phyloP scores from a whole-genome alignment of 169 alveolate genomes.

The Plasmodium knowlesi region DNA sequence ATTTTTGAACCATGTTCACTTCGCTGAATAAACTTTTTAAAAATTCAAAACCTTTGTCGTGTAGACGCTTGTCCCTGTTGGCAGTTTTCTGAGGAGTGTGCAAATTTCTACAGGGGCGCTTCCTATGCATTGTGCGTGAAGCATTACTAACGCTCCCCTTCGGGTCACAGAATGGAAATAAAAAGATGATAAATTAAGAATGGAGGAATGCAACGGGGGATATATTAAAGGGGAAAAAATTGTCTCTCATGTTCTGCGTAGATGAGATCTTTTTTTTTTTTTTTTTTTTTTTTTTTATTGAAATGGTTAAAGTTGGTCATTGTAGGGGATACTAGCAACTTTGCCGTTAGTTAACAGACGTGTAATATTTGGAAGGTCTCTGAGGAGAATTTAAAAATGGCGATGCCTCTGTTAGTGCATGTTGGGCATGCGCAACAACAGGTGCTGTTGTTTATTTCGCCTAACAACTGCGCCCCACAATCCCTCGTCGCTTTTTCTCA shows the following conservation, averaged over 20 bases:
- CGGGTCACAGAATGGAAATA: not conserved
- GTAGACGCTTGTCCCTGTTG: not conserved
- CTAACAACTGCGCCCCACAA: not conserved
- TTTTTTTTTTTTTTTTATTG: not conserved
- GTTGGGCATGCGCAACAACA: not conserved
- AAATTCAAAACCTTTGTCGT: not conserved
- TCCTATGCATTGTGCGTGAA: not conserved
- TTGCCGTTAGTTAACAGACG: not conserved
- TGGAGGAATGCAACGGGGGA: not conserved
- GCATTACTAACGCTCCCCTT: not conserved
- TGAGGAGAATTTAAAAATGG: not conserved
- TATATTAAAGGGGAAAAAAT: not conserved
- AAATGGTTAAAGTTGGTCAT: not conserved
- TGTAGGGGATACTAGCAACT: not conserved
- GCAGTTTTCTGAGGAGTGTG: not conserved
- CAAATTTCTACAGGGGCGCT: not conserved
- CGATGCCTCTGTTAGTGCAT: not conserved
- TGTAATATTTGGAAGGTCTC: not conserved
- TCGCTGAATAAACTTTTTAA: not conserved
- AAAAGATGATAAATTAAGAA: not conserved
- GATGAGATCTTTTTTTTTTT: not conserved
- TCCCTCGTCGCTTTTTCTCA: not conserved
- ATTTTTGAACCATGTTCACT: conserved; percentile 1
- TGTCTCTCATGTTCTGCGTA: not conserved
- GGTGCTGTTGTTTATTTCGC: not conserved